Percentiles rank a stretch among this genome's conserved stretches.
Conservation (phyloP, 805 yeast species). For the Kodamaea jinghongensis region DNA sequence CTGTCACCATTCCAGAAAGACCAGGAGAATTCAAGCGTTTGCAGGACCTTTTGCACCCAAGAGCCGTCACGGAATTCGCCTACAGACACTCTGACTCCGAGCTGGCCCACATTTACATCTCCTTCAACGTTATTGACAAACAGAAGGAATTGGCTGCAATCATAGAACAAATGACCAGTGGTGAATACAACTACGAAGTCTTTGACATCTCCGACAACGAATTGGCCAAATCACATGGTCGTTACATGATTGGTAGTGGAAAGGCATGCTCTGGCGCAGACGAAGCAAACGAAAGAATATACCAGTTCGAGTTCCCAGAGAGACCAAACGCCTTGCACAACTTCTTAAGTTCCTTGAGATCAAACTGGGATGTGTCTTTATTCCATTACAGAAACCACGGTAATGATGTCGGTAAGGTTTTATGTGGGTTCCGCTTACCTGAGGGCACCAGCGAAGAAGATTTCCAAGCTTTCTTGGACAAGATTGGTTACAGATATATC, state of each 20-base stretch:
- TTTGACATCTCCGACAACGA: slow-evolving; percentile 88
- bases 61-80: slow-evolving; percentile 91
- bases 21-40: slow-evolving; percentile 87
- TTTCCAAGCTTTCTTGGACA: slow-evolving; percentile 65
- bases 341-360: slow-evolving; percentile 68
- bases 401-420: slow-evolving; percentile 86
- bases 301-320: slow-evolving; percentile 93
- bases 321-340: slow-evolving; percentile 90
- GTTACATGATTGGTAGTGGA: slow-evolving; percentile 90
- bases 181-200: slow-evolving; percentile 64
- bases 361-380: slow-evolving; percentile 86
- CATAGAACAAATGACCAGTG: slow-evolving; percentile 51
- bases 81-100: slow-evolving; percentile 64
- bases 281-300: slow-evolving; percentile 67
- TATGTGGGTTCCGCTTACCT: slow-evolving; percentile 89
- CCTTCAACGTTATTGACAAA: slow-evolving; percentile 80
- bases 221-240: slow-evolving; percentile 92
- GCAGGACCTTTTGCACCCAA: slow-evolving; percentile 77
- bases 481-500: slow-evolving; percentile 68
- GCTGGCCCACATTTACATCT: slow-evolving; percentile 78
- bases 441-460: slow-evolving; percentile 55
- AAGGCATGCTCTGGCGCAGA: slow-evolving; percentile 42
- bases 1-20: slow-evolving; percentile 84
- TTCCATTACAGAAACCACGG: slow-evolving; percentile 98
- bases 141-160: slow-evolving; percentile 69